Evolutionary conservation across 495 filamentous ascomycete genomes (phyloP).

Genomic region (Pseudevernia furfuracea): DNA sequence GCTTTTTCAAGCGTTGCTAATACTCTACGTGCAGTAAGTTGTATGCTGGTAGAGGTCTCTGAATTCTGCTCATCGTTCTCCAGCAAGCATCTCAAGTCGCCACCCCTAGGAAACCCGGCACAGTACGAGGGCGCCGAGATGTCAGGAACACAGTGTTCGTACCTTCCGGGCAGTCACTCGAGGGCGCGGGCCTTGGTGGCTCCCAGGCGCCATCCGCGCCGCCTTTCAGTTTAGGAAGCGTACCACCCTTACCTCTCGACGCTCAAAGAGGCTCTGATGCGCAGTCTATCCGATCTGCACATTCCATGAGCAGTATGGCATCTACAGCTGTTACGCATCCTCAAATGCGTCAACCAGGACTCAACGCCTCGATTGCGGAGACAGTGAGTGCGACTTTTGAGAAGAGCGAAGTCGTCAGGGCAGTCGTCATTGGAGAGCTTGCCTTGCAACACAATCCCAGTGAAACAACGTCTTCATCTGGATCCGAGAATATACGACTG

Average conservation of each 20-base stretch:
- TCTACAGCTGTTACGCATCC: constrained; percentile 61
- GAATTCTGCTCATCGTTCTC: constrained; percentile 26
- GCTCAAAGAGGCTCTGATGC: constrained; percentile 70
- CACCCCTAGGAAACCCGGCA: constrained; percentile 59
- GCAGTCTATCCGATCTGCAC: constrained; percentile 81
- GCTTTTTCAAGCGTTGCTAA: constrained; percentile 89
- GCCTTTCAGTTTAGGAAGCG: constrained; percentile 39
- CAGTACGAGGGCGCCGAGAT: constrained; percentile 80
- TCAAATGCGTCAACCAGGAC: constrained; percentile 69
- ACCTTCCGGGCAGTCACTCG: constrained; percentile 41
- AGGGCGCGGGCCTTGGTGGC: constrained; percentile 29
- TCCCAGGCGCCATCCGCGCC: constrained; percentile 33
- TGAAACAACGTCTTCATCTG: constrained; percentile 43
- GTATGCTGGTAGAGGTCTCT: neutral
- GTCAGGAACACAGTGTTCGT: constrained; percentile 84
- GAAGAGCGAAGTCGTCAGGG: constrained; percentile 59
- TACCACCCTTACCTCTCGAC: constrained; percentile 32
- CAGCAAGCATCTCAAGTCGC: constrained; percentile 51
- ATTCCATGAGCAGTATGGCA: constrained; percentile 59
- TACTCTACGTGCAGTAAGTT: constrained; percentile 60
- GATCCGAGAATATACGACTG: constrained; percentile 64
- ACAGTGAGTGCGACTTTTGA: constrained; percentile 81
- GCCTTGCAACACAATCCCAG: constrained; percentile 73
- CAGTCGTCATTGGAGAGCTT: constrained; percentile 79
- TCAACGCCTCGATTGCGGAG: constrained; percentile 89